phyloP scores from a whole-genome alignment of 2,329 filamentous ascomycete genomes.

The Colletotrichum viniferum region DNA sequence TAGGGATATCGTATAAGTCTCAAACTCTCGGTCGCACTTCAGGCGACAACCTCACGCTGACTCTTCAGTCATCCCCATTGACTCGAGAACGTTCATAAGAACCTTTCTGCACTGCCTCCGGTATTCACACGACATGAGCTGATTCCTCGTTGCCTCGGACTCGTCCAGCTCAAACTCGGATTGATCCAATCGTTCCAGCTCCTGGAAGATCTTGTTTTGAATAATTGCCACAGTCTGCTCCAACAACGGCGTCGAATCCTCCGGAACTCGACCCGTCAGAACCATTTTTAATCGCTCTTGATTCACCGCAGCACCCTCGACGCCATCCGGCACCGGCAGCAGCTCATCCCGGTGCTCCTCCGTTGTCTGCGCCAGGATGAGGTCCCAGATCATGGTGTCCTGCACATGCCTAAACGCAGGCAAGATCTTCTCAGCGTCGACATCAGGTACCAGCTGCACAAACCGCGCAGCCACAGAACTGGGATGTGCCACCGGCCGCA shows the following conservation, averaged over 20 bases:
- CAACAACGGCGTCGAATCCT: slow-evolving; percentile 30
- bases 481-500: slow-evolving; percentile 50
- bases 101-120: slow-evolving; percentile 52
- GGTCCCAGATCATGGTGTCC: slow-evolving; percentile 56
- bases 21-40: accelerated
- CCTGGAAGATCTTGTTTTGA: slow-evolving; percentile 45
- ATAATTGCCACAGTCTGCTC: slow-evolving; percentile 44
- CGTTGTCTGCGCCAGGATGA: slow-evolving; percentile 45
- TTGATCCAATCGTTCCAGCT: slow-evolving; percentile 50
- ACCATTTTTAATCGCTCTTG: slow-evolving; percentile 28
- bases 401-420: slow-evolving; percentile 55
- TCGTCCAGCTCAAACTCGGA: slow-evolving; percentile 49
- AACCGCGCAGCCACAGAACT: slow-evolving; percentile 52
- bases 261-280: slow-evolving; percentile 33
- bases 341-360: slow-evolving; percentile 32
- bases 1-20: neutral
- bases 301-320: slow-evolving; percentile 23
- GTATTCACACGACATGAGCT: slow-evolving; percentile 54
- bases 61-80: slow-evolving; percentile 30
- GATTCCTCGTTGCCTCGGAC: slow-evolving; percentile 47
- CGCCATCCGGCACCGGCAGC: slow-evolving; percentile 25
- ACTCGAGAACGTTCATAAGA: slow-evolving; percentile 47
- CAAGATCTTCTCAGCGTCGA: slow-evolving; percentile 29
- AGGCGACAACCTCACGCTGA: accelerated
- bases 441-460: slow-evolving; percentile 38